Base-by-base conservation (phyloP, 768 basidiomycete genomes). In the Termitomyces sp. region DNA sequence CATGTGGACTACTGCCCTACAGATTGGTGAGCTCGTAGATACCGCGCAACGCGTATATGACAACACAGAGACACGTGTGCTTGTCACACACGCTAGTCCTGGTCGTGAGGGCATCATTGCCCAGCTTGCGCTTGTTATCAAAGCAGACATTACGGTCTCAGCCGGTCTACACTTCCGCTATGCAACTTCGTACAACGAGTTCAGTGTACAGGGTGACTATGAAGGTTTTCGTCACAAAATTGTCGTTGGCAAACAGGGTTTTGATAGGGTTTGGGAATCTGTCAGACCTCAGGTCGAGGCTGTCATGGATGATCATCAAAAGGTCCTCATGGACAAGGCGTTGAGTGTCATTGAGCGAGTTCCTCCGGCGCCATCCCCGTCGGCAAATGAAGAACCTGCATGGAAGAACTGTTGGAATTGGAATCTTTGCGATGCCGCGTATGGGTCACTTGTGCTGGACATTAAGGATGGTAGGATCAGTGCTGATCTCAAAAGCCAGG, bases 391-490 rank as follows among this genome's bases (percentile, higher is more conserved):
- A 70, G 95, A 98, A 66, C 86, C 89, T 3, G 87, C 92, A 0
- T 99, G 97, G 97, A 99, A 98, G 74, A 98, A 97, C 70, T 94
- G 93, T 70, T 98, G 96, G 96, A 94, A 97, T 70, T 97, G 96
- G 96, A 96, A 98, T 67, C 75, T 98, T 45, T 95, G 95, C 63
- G 97, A 99, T 65, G 96, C 96, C 6, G 91, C 94, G 2, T 97
- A 89, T 61, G 96, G 97, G 1, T 86, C 86, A 12, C 80, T 99
- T 36, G 77, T 97, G 1, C 76, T 99, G 47, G 94, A 97, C 64
- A 76, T 98, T 66, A 89, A 89, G 65, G 95, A 98, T 59, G 95
- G 96, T 7, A 80, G 95, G 51, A 85, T 99, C 48, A 95, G 92
- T 58, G 89, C 89, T 0, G 95, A 98, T 69, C 80, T 95, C 61